Base-by-base conservation (phyloP, 306 rosid species). In the Glycine latifolia region DNA sequence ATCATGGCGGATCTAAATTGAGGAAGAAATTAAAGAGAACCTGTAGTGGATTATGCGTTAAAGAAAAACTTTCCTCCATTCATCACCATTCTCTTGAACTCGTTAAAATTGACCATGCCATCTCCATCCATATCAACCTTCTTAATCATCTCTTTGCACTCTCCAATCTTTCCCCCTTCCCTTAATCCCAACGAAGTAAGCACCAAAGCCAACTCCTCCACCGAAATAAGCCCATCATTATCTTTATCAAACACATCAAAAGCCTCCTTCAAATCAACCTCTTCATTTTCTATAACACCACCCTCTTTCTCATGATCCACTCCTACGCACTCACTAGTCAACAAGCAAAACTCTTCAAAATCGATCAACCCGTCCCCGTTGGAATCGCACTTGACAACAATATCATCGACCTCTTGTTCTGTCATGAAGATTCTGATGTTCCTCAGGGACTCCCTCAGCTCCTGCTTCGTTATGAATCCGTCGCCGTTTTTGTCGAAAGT, bases 121-220 rank as follows among this genome's bases (percentile, higher is more conserved):
- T 94, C 98, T 2, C 98, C 98, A 92, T 94, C 98, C 84, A 68
- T 73, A 50, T 92, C 98, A 74, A 94, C 97, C 60, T 92, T 91
- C 86, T 11, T 87, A 55, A 92, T 91, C 97, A 94, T 94, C 80
- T 90, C 92, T 74, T 76, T 89, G 61, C 97, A 94, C 69, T 89
- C 89, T 81, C 91, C 94, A 71, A 88, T 39, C 76, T 75, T 87
- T 20, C 61, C 90, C 68, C 98, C 98, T 66, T 91, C 97, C 16
- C 80, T 89, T 69, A 93, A 84, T 3, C 97, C 97, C 83, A 93
- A 79, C 0, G 92, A 85, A 58, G 75, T 75, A 74, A 93, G 84
- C 26, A 93, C 90, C 77, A 86, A 77, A 54, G 87, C 91, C 67
- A 93, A 52, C 65, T 93, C 97, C 81, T 91, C 97, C 39, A 84